phyloP scores from a whole-genome alignment of 1,139 yeast species.

The Candida albicans region DNA sequence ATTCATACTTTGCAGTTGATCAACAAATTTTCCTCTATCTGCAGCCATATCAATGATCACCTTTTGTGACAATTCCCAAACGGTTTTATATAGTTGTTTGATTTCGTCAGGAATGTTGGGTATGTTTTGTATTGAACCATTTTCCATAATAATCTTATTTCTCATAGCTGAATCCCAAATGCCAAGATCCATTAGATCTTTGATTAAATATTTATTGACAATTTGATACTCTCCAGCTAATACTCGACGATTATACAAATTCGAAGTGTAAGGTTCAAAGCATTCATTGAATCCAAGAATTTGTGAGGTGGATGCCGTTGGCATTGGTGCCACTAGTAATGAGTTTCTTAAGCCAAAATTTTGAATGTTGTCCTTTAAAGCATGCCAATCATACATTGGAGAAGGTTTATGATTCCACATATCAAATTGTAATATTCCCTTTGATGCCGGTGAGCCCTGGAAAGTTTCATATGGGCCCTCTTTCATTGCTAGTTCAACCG shows the following conservation, averaged over 20 bases:
- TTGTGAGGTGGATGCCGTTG: constrained; percentile 92
- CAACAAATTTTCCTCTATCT: constrained; percentile 89
- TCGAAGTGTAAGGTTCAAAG: constrained; percentile 88
- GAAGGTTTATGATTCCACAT: constrained; percentile 79
- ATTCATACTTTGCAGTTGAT: constrained; percentile 92
- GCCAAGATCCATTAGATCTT: constrained; percentile 80
- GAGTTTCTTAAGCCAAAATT: constrained; percentile 78
- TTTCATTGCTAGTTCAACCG: constrained; percentile 67
- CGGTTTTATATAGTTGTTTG: constrained; percentile 84
- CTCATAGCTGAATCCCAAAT: constrained; percentile 82
- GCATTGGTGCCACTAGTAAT: constrained; percentile 87
- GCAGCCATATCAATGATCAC: constrained; percentile 92
- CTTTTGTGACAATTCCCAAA: constrained; percentile 94
- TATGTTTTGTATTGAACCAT: constrained; percentile 84
- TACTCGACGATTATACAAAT: constrained; percentile 83
- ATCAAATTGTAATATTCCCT: constrained; percentile 77
- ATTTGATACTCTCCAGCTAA: constrained; percentile 88
- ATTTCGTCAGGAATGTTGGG: constrained; percentile 75
- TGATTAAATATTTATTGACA: constrained; percentile 78
- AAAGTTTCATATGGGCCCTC: constrained; percentile 70
- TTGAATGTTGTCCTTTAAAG: constrained; percentile 58
- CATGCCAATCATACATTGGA: constrained; percentile 72
- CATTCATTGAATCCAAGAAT: constrained; percentile 88
- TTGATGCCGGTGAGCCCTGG: constrained; percentile 79
- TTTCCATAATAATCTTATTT: constrained; percentile 71